Evolutionary conservation across 768 basidiomycete genomes (phyloP), one percentile per base, ranked within the genome.

Genomic region (Steccherinum ochraceum): DNA sequence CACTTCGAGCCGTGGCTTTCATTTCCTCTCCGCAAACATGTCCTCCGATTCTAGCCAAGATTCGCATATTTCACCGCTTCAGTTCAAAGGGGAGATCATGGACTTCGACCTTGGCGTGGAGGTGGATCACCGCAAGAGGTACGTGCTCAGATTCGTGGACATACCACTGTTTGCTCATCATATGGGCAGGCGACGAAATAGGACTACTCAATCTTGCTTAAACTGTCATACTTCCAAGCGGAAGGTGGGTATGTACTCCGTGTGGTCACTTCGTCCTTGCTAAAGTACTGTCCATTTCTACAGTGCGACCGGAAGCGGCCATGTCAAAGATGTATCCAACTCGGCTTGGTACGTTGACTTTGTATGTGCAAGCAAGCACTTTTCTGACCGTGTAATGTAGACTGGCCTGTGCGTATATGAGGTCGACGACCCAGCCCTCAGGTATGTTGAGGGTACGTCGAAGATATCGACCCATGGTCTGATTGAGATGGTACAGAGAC

Each of bases 351-450:
- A 70, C 54, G 62, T 55, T 45, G 2, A 19, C 24, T 13, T 53
- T 66, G 61, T 56, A n/a, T n/a, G n/a, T n/a, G n/a, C n/a, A n/a
- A n/a, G n/a, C n/a, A n/a, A n/a, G n/a, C n/a, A n/a, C n/a, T n/a
- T n/a, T n/a, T n/a, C n/a, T n/a, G n/a, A n/a, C n/a, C n/a, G n/a
- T n/a, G n/a, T n/a, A n/a, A 58, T 41, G 3, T 41, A 92, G 89
- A 94, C 93, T 19, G 93, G 93, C 46, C 85, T 94, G 16, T 95
- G 93, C 65, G 91, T 95, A 0, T 95, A 95, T 58, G 93, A 95
- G 63, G 88, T 94, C 56, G 93, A 94, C 64, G 92, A 92, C 67
- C 89, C 89, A 12, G 83, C 86, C 10, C 69, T 87, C 30, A 77
- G 87, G 89, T 88, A 56, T 51, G 74, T 62, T 3, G 27, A 27